phyloP scores from a whole-genome alignment of 768 basidiomycete species.

The Hysterangium stoloniferum region DNA sequence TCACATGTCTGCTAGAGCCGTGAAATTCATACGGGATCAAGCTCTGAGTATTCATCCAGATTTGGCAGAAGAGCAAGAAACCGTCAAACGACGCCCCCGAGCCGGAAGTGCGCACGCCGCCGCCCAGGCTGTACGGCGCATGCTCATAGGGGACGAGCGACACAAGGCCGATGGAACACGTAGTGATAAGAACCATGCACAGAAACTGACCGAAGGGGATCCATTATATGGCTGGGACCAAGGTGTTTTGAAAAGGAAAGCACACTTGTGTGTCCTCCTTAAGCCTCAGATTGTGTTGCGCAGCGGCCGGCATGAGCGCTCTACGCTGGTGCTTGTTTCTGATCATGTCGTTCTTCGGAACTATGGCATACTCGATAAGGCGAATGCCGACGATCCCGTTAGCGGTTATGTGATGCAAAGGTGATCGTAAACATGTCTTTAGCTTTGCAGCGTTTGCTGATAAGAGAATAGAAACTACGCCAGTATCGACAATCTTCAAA shows the following conservation, averaged over 20 bases:
- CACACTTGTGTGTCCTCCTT: conserved; percentile 77
- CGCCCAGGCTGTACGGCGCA: conserved; percentile 56
- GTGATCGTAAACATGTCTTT: conserved; percentile 30
- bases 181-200: conserved; percentile 15
- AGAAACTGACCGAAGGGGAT: conserved; percentile 31
- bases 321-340: conserved; percentile 68
- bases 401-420: conserved; percentile 82
- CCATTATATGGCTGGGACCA: conserved; percentile 69
- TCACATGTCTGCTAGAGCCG: conserved; percentile 76
- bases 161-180: conserved; percentile 35
- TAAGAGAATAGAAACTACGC: conserved; percentile 57
- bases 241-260: conserved; percentile 58
- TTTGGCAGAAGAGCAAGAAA: conserved; percentile 17
- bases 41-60: conserved; percentile 32
- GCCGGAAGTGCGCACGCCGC: conserved; percentile 49
- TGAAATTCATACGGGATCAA: conserved; percentile 84
- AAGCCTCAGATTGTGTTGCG: conserved; percentile 85
- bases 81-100: conserved; percentile 27
- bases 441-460: conserved; percentile 1
- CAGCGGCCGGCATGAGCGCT: conserved; percentile 46
- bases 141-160: conserved; percentile 39
- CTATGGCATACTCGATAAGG: conserved; percentile 73
- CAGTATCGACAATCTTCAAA: conserved; percentile 73
- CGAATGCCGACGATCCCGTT: conserved; percentile 73
- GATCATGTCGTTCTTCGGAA: conserved; percentile 72